A percentile compares a stretch with the other conserved stretches of the same genome.
Evolutionary conservation across 768 basidiomycete species (phyloP).

Genomic region (Boletus tomentosulus): DNA sequence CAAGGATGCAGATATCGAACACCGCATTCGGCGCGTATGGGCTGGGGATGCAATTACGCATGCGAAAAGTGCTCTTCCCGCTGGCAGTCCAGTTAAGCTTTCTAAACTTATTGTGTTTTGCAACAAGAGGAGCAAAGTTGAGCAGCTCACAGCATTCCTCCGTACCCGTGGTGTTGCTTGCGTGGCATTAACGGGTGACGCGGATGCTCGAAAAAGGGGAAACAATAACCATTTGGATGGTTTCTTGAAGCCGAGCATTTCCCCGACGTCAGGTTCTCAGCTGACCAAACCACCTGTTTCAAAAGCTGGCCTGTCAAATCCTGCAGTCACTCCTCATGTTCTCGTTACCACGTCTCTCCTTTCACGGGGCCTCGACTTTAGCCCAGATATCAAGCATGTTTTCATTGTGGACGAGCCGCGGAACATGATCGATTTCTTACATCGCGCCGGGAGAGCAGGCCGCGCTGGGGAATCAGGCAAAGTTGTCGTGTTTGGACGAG

Average conservation of each 20-base stretch:
- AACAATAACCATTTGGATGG: conserved; percentile 73
- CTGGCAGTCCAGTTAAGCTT: conserved; percentile 30
- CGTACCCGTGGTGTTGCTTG: conserved; percentile 56
- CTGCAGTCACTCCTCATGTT: conserved; percentile 50
- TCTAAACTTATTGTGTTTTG: conserved; percentile 81
- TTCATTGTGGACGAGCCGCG: conserved; percentile 86
- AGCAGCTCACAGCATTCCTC: conserved; percentile 56
- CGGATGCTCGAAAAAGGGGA: conserved; percentile 56
- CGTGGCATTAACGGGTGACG: conserved; percentile 61
- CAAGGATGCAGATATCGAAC: conserved; percentile 75
- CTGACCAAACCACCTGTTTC: conserved; percentile 1
- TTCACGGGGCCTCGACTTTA: conserved; percentile 87
- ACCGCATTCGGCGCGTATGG: conserved; percentile 71
- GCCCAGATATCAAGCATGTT: conserved; percentile 70
- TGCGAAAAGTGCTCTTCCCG: conserved; percentile 22
- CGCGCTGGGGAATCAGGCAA: conserved; percentile 67
- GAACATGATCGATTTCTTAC: conserved; percentile 89
- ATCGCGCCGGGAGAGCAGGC: conserved; percentile 83
- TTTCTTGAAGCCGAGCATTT: conserved; percentile 48
- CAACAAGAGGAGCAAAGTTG: conserved; percentile 69
- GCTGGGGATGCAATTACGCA: conserved; percentile 50
- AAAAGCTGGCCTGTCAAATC: conserved; percentile 16
- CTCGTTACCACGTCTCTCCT: conserved; percentile 89
- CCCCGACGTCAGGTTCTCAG: not conserved
- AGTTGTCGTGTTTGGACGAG: conserved; percentile 75